Conservation (phyloP, 371 early-diverging fungal species). For the Mucor mucedo region DNA sequence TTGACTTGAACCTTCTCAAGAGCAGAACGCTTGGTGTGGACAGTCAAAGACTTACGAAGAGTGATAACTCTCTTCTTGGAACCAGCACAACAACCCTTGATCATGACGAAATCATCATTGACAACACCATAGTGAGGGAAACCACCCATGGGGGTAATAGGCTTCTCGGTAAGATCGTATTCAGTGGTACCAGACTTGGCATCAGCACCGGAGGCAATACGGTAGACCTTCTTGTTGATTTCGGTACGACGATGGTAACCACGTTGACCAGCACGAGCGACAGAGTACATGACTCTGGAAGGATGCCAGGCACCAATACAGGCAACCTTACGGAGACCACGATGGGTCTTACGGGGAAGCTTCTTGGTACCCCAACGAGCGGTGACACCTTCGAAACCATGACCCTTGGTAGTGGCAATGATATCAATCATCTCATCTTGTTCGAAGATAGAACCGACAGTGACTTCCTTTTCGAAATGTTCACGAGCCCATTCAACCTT, state of each 20-base stretch:
- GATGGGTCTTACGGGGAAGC: conserved; percentile 99
- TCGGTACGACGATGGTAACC: conserved; percentile 99
- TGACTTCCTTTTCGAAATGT: conserved; percentile 98
- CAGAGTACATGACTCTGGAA: conserved; percentile 99
- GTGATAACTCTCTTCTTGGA: conserved; percentile 98
- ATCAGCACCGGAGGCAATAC: conserved; percentile 94
- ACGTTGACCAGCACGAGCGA: conserved; percentile 99
- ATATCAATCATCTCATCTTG: conserved; percentile 99
- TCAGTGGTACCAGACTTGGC: conserved; percentile 92
- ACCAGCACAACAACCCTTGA: conserved; percentile 99
- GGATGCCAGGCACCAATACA: conserved; percentile 99
- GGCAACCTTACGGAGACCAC: conserved; percentile 99
- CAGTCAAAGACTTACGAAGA: conserved; percentile 97
- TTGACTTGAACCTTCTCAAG: conserved; percentile 96
- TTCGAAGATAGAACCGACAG: conserved; percentile 91
- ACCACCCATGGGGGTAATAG: conserved; percentile 99
- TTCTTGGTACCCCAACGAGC: conserved; percentile 99
- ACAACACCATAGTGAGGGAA: conserved; percentile 99
- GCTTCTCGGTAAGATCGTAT: conserved; percentile 98
- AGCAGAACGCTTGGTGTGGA: conserved; percentile 94
- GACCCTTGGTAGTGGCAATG: conserved; percentile 99
- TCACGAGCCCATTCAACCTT: conserved; percentile 99
- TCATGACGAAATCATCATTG: conserved; percentile 98
- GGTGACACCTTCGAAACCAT: conserved; percentile 99
- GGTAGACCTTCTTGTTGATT: conserved; percentile 99